phyloP scores from a whole-genome alignment of 768 basidiomycete genomes.

The Roridomyces roridus region DNA sequence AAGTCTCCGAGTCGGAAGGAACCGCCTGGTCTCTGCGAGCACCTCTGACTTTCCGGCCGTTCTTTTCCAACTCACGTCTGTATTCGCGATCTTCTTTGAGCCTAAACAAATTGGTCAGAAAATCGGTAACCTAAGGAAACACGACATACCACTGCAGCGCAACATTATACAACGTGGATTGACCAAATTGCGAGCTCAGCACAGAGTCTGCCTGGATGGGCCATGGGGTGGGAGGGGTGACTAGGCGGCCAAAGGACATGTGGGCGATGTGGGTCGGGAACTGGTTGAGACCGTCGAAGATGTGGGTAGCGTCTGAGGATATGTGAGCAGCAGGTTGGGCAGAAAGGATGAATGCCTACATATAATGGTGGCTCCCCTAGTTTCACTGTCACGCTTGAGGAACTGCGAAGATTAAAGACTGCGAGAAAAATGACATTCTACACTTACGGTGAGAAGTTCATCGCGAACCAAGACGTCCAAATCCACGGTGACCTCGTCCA shows the following conservation, averaged over 20 bases:
- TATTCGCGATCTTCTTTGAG: conserved; percentile 79
- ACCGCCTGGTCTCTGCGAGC: conserved; percentile 61
- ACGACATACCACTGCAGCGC: conserved; percentile 75
- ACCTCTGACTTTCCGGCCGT: conserved; percentile 65
- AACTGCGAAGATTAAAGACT: conserved; percentile 47
- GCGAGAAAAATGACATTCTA: too few species aligned
- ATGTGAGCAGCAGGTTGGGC: conserved; percentile 6
- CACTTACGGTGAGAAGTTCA: conserved; percentile 64
- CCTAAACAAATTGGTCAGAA: neutral
- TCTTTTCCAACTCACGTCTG: conserved; percentile 61
- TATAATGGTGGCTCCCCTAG: conserved; percentile 84
- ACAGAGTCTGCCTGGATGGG: conserved; percentile 44
- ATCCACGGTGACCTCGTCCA: conserved; percentile 98
- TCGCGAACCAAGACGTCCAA: conserved; percentile 94
- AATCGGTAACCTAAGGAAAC: neutral
- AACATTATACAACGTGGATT: conserved; percentile 62
- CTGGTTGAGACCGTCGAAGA: conserved; percentile 89
- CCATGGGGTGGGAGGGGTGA: conserved; percentile 75
- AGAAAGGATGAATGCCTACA: conserved; percentile 53
- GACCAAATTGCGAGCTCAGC: conserved; percentile 26
- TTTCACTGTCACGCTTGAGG: conserved; percentile 81
- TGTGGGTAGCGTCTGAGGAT: conserved; percentile 88
- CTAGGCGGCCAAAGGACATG: conserved; percentile 83
- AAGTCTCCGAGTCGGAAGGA: conserved; percentile 81
- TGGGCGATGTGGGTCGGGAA: conserved; percentile 96